Conservation (phyloP, 768 basidiomycete species). For the Neoboletus magnificus region DNA sequence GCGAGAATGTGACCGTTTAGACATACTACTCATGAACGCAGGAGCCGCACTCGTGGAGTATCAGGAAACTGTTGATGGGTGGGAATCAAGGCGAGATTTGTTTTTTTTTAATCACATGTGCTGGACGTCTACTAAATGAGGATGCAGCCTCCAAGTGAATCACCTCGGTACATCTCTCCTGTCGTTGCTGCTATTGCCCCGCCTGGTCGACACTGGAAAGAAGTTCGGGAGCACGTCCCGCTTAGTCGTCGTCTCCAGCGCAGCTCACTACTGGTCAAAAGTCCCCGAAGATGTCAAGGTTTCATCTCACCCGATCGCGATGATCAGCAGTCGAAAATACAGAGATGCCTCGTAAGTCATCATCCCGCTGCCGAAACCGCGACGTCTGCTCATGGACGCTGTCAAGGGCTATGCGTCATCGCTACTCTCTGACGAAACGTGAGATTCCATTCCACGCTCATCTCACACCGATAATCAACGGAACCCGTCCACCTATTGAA, state of each 20-base stretch:
- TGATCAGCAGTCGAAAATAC: conserved; percentile 22
- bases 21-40: conserved; percentile 45
- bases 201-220: conserved; percentile 24
- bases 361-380: not conserved
- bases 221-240: conserved; percentile 22
- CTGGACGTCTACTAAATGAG: not conserved
- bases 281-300: conserved; percentile 20
- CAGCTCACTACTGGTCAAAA: conserved; percentile 17
- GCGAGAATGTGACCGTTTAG: conserved; percentile 7
- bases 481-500: not conserved
- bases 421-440: conserved; percentile 30
- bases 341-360: conserved; percentile 18
- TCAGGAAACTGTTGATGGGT: conserved; percentile 39
- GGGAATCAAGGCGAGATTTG: conserved; percentile 36
- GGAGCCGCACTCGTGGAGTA: conserved; percentile 19
- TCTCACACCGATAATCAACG: not conserved
- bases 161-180: conserved; percentile 32
- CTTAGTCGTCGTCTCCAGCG: conserved; percentile 34
- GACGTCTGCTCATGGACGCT: not conserved
- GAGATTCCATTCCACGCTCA: not conserved
- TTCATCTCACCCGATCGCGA: conserved; percentile 23
- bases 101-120: not conserved
- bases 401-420: conserved; percentile 14
- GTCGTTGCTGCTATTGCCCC: conserved; percentile 33
- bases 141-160: conserved; percentile 35